These are phyloP conservation scores for Clarkia xantiana DNA, from an alignment of 345 rosid genomes.

Conservation along the genomic window DNA sequence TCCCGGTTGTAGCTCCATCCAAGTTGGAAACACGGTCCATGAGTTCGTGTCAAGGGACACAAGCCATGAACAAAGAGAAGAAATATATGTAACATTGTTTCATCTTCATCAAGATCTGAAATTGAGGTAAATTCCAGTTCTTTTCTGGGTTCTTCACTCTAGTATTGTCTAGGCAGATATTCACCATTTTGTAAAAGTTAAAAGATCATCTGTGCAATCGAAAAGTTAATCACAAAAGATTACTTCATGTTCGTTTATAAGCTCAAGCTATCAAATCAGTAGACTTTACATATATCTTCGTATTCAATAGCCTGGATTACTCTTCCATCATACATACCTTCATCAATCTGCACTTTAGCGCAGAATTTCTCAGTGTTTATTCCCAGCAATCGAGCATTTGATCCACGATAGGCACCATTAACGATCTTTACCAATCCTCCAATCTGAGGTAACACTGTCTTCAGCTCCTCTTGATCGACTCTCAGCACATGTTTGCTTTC, in stretches of 20 bases:
- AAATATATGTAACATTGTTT: slow-evolving; percentile 11
- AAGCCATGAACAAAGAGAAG: slow-evolving; percentile 15
- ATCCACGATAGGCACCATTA: slow-evolving; percentile 84
- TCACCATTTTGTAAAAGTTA: too few relatives aligned
- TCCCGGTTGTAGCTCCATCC: slow-evolving; percentile 22
- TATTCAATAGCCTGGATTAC: slow-evolving; percentile 69
- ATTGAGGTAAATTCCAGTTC: background rate
- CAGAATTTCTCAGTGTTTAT: slow-evolving; percentile 75
- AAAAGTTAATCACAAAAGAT: too few relatives aligned
- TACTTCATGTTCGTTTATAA: too few relatives aligned
- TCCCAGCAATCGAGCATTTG: slow-evolving; percentile 59
- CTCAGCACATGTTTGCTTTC: slow-evolving; percentile 64
- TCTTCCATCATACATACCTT: slow-evolving; percentile 87
- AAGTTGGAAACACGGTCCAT: slow-evolving; percentile 13
- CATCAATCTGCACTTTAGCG: slow-evolving; percentile 77
- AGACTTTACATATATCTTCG: slow-evolving; percentile 74
- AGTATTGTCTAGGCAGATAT: too few relatives aligned
- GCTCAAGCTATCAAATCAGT: too few relatives aligned
- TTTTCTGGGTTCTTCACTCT: too few relatives aligned
- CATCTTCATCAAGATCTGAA: slow-evolving; percentile 12
- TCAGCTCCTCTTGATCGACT: slow-evolving; percentile 93
- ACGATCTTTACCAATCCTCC: slow-evolving; percentile 69
- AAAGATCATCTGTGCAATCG: too few relatives aligned
- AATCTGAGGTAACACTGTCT: slow-evolving; percentile 84
- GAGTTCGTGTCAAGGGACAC: slow-evolving; percentile 16